Evolutionary conservation across 805 yeast species (phyloP), one percentile per base, ranked within the genome.

Genomic region (Maudiozyma bulderi): DNA sequence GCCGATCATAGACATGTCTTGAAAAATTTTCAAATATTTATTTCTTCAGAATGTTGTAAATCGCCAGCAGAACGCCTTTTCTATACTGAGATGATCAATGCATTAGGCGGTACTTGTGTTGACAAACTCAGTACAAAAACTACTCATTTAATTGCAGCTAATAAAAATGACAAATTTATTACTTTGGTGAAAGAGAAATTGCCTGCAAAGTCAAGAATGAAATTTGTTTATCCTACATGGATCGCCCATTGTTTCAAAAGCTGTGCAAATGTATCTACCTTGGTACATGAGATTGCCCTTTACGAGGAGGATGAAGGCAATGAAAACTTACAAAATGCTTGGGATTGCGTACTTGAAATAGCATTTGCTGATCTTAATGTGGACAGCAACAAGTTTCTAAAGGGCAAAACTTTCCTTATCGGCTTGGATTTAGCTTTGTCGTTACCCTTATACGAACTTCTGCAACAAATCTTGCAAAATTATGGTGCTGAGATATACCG

Each of bases 141-240:
- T 1, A 86, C 96, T 0, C 97, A 91, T 70, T 72, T 88, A 35
- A 69, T 91, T 20, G 77, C 91, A 0, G 59, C 65, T 5, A 78
- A 77, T 53, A 60, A 76, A 3, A 77, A 79, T 48, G 85, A 80
- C 47, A 80, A 80, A 50, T 76, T 82, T 44, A 72, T 79, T 38
- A 71, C 77, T 29, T 87, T 86, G 0, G 69, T 72, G 3, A 66
- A 74, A 44, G 58, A 68, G 32, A 64, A 66, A 28, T 68, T 67
- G 1, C 44, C 48, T 26, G 62, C 62, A 5, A 63, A 70, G 37
- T 29, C 33, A 4, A 62, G 70, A 35, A 81, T 84, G 35, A 72
- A 75, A 45, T 73, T 82, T 13, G 93, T 90, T 3, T 70, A 75
- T 3, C 95, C 96, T 0, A 77, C 80, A 20, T 91, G 96, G 96